A percentile compares a stretch with the other conserved stretches of the same genome.
Conservation (phyloP, 2,329 filamentous ascomycete species). For the Thermothelomyces thermophilus region DNA sequence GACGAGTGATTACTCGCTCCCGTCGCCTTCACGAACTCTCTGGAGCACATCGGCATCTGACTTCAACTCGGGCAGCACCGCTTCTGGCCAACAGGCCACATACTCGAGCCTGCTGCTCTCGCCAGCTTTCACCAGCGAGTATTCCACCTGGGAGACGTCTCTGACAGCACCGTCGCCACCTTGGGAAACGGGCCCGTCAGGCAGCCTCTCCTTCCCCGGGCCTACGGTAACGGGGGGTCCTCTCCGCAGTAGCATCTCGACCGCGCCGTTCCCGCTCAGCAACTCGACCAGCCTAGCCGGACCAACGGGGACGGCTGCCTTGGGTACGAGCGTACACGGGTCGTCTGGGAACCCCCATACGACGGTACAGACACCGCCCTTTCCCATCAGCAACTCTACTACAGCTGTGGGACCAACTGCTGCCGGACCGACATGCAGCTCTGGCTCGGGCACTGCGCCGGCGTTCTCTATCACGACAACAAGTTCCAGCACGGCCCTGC, state of each 20-base stretch:
- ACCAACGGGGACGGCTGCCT: neutral
- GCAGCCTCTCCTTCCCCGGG: neutral
- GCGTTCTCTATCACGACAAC: neutral
- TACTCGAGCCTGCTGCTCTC: neutral
- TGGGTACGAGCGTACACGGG: neutral
- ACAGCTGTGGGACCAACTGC: neutral
- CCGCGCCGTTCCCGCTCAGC: slow-evolving; percentile 9
- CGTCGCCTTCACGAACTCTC: neutral
- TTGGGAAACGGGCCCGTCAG: slow-evolving; percentile 5
- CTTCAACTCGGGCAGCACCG: too few species aligned
- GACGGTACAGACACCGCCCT: slow-evolving; percentile 3
- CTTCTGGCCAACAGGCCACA: neutral
- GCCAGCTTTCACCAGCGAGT: neutral
- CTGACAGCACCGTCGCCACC: too few species aligned
- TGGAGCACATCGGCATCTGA: too few species aligned
- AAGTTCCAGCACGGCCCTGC: neutral
- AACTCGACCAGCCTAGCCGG: neutral
- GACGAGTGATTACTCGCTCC: slow-evolving; percentile 5
- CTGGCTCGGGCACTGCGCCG: neutral
- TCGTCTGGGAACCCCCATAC: neutral
- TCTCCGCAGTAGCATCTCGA: neutral
- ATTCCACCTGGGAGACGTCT: slow-evolving; percentile 2
- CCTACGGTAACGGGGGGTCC: neutral
- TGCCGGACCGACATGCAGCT: neutral
- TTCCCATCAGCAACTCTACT: slow-evolving; percentile 10